These are phyloP conservation scores for Hortaea werneckii DNA, from an alignment of 2,329 filamentous ascomycete species.

Conservation along the genomic window DNA sequence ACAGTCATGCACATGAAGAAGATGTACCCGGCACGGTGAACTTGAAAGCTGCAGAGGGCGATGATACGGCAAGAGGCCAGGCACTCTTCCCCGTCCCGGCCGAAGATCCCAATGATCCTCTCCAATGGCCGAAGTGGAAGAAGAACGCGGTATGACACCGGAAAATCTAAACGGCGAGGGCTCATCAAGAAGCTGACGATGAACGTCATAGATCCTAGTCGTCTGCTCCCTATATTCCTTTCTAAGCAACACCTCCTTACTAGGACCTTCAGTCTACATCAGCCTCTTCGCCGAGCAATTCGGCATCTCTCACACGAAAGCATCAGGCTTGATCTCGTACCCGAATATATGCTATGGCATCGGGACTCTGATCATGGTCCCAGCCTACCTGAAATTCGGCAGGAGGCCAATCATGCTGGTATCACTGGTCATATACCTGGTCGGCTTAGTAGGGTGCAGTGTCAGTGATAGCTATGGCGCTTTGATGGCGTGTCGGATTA, in stretches of 20 bases:
- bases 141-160: too few relatives aligned
- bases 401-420: conserved; percentile 34
- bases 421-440: conserved; percentile 33
- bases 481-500: conserved; percentile 34
- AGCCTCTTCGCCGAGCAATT: conserved; percentile 45
- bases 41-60: conserved; percentile 43
- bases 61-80: conserved; percentile 50
- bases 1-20: conserved; percentile 46
- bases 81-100: conserved; percentile 52
- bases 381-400: conserved; percentile 44
- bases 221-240: conserved; percentile 48
- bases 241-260: conserved; percentile 46
- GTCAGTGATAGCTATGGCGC: conserved; percentile 30
- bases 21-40: conserved; percentile 49
- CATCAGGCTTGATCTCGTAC: conserved; percentile 49
- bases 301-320: conserved; percentile 39
- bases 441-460: conserved; percentile 34
- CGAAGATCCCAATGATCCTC: conserved; percentile 51
- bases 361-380: conserved; percentile 46
- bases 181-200: too few relatives aligned
- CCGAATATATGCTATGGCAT: conserved; percentile 52
- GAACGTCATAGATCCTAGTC: conserved; percentile 34
- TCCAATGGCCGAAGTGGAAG: too few relatives aligned
- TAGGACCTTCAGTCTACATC: conserved; percentile 51
- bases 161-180: too few relatives aligned